Percentiles rank a stretch among this genome's conserved stretches.
These are phyloP conservation scores for Fusarium equiseti DNA, from an alignment of 2,329 filamentous ascomycete species.

Conservation along the genomic window DNA sequence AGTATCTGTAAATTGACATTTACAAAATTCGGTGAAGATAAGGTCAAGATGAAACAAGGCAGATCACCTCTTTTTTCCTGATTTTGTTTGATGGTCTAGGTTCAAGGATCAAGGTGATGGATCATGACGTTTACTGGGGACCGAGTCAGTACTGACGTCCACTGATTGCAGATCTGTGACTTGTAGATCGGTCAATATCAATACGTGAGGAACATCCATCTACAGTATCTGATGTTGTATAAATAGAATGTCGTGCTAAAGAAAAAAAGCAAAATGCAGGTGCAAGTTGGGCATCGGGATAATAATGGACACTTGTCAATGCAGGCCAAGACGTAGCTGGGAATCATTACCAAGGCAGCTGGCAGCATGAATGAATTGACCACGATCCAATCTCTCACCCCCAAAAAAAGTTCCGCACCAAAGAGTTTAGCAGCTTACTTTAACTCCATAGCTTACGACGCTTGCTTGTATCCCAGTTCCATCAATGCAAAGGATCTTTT, in stretches of 20 bases:
- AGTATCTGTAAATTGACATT: neutral
- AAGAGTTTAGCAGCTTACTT: conserved; percentile 5
- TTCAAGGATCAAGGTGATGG: conserved; percentile 21
- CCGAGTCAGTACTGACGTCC: conserved; percentile 16
- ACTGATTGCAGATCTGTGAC: conserved; percentile 17
- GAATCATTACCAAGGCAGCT: neutral
- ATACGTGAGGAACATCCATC: too few relatives aligned
- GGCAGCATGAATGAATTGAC: neutral
- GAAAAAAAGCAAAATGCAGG: neutral
- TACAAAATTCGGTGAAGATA: neutral
- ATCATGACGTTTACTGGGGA: conserved; percentile 25
- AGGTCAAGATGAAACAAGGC: conserved; percentile 15
- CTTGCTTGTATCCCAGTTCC: neutral
- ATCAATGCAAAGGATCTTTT: neutral
- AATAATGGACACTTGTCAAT: neutral
- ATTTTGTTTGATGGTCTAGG: conserved; percentile 10
- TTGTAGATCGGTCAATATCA: neutral
- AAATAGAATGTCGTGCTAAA: neutral
- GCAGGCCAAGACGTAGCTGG: neutral
- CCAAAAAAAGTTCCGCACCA: conserved; percentile 5
- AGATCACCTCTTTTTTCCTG: conserved; percentile 4
- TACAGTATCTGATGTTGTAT: neutral
- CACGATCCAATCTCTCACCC: neutral
- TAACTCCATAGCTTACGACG: conserved; percentile 20
- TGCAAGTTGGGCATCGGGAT: neutral